Evolutionary conservation across 306 rosid genomes (phyloP).

Genomic region (Trichosanthes truncata): DNA sequence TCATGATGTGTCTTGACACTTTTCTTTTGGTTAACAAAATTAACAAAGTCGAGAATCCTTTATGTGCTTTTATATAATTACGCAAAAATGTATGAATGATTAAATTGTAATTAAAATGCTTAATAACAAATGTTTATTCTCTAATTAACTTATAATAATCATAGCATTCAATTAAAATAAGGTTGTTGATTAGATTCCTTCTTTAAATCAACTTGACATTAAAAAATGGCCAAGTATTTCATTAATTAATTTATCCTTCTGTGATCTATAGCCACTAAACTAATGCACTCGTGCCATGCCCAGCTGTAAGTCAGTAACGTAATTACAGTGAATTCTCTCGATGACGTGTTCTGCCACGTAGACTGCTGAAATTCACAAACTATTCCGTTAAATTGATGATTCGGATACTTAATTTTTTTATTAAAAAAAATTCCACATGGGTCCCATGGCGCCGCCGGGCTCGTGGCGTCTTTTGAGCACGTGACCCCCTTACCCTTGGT

Average conservation of each 20-base stretch:
- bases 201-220: not conserved
- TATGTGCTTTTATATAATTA: not conserved
- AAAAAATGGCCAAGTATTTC: not conserved
- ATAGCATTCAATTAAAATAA: not conserved
- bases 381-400: not conserved
- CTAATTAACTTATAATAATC: not conserved
- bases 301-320: not conserved
- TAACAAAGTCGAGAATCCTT: not conserved
- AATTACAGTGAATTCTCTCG: not conserved
- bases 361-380: not conserved
- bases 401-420: not conserved
- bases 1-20: not conserved
- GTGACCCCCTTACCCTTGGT: not conserved
- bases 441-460: slow-evolving; percentile 11
- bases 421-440: not conserved
- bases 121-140: not conserved
- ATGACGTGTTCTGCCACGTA: not conserved
- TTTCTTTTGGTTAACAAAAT: not conserved
- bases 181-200: not conserved
- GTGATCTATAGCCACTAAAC: not conserved
- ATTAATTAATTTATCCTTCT: not conserved
- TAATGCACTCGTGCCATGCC: not conserved
- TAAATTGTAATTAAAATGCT: not conserved
- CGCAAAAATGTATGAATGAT: not conserved
- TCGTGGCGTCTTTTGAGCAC: slow-evolving; percentile 5